Base-by-base conservation (phyloP, 495 filamentous ascomycete species). In the Penicillium egyptiacum region DNA sequence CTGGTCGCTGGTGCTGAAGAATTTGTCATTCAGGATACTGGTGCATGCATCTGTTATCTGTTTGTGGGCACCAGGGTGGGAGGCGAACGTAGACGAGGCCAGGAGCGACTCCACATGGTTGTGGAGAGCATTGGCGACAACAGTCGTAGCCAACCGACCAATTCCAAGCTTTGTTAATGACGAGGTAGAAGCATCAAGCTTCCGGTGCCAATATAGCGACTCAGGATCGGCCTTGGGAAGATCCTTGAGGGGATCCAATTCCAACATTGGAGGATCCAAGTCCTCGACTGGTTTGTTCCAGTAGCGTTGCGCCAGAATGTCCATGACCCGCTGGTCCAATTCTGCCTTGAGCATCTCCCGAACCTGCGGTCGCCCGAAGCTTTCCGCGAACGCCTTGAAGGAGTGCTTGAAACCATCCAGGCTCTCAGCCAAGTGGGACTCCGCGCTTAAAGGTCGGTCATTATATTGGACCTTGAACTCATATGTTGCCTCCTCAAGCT, bases 381-480 rank as follows among this genome's bases (percentile, higher is more conserved):
- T 77, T 60, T 95, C 90, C 1, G 91, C 83, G 67, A 97, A 96
- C 55, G 84, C 87, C 71, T 96, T 96, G 76, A 98, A 98, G 0
- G 90, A 90, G 73, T 98, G 94, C 78, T 99, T 99, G 80, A 99
- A 98, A 14, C 86, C 85, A 68, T 99, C 94, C 1, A 99, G 79
- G 63, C 87, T 93, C 61, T 96, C 94, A 4, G 94, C 95, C 14
- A 99, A 81, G 63, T 99, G 97, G 12, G 93, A 93, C 70, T 98
- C 95, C 1, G 94, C 95, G 58, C 90, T 94, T 44, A 99, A 76
- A 19, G 92, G 89, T 23, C 94, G 84, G 67, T 99, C 95, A 66
- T 98, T 99, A 74, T 99, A 99, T 70, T 99, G 95, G 19, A 99
- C 95, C 69, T 98, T 99, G 82, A 96, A 98, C 65, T 99, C 94